Base-by-base conservation (phyloP, 257 asterid genomes). In the Nicotiana benthamiana region DNA sequence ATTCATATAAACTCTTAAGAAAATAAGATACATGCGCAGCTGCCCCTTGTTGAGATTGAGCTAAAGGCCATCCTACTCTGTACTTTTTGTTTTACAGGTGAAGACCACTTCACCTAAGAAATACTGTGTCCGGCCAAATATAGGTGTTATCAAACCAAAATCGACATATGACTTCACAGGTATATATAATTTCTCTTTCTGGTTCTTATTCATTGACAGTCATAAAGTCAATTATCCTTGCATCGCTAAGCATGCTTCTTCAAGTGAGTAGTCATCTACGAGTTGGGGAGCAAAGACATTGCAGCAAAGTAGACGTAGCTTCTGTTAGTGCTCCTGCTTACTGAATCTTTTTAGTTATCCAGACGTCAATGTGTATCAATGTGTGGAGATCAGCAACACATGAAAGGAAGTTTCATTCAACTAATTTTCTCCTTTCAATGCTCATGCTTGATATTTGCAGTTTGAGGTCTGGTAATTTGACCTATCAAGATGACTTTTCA, bases 91-190 rank as follows among this genome's bases (percentile, higher is more conserved):
- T 85, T 65, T 88, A 83, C 91, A 94, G 98, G 97, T 94, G 65
- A 94, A 93, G 86, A 94, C 98, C 64, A 94, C 98, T 75, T 93
- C 98, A 16, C 98, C 97, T 22, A 94, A 89, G 92, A 94, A 89
- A 86, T 94, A 93, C 83, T 90, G 96, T 32, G 98, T 94, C 79
- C 89, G 94, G 66, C 98, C 97, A 65, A 94, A 94, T 86, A 87
- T 87, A 59, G 98, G 98, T 62, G 88, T 94, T 80, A 87, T 94
- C 89, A 94, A 89, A 89, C 97, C 97, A 79, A 91, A 88, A 28
- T 86, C 98, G 70, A 84, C 93, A 63, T 84, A 84, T 85, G 92
- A 88, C 57, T 91, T 94, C 83, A 91, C 90, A 86, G 98, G 98
- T 94, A 87, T 11, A 20, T 59, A 13, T 26, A 34, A 6, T 74